phyloP scores from a whole-genome alignment of 139 green algal species.

The Microglena sp. region DNA sequence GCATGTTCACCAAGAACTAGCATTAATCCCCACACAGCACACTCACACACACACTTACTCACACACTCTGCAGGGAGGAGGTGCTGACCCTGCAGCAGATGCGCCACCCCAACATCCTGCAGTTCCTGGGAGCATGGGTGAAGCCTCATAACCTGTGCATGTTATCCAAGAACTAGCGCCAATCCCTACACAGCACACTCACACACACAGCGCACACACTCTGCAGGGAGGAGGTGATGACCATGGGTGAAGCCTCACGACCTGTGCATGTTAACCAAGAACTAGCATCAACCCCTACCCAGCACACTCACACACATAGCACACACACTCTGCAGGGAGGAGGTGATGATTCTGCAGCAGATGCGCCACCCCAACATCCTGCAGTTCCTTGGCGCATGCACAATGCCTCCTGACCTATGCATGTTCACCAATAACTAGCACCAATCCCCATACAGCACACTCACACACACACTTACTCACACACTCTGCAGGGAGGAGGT shows the following conservation, averaged over 20 bases:
- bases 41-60: no score
- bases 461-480: no score
- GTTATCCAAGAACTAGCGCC: constrained; percentile 52
- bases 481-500: constrained; percentile 33
- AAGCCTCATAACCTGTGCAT: constrained; percentile 45
- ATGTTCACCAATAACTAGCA: no score
- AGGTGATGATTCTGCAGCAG: constrained; percentile 49
- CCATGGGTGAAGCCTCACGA: no score
- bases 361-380: constrained; percentile 58
- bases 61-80: constrained; percentile 27
- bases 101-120: constrained; percentile 55
- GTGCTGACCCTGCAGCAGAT: constrained; percentile 50
- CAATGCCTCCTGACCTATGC: constrained; percentile 38
- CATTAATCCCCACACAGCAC: no score
- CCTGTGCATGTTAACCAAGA: no score
- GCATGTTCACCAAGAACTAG: constrained; percentile 57
- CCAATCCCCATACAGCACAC: no score
- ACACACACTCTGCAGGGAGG: constrained; percentile 21
- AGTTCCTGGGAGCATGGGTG: constrained; percentile 51
- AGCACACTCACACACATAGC: no score
- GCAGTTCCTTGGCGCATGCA: constrained; percentile 52
- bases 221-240: no score
- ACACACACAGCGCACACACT: no score
- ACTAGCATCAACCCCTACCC: no score
- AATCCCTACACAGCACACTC: constrained; percentile 41